Conservation (phyloP, 179 eudicot species). For the Patellifolia procumbens region DNA sequence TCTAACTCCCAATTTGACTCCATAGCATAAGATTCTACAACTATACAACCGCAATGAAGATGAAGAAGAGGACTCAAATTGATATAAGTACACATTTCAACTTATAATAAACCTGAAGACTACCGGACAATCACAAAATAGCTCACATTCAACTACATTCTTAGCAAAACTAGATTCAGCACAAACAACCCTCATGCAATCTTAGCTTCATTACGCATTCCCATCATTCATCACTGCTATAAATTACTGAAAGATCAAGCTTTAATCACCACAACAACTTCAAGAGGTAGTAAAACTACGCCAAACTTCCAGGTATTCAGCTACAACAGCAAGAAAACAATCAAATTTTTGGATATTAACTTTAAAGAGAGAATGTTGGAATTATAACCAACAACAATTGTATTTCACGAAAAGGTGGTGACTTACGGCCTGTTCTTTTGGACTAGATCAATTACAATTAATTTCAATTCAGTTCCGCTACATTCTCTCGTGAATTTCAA, state of each 20-base stretch:
- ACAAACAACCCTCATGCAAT: neutral
- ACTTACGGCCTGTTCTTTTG: too few species aligned
- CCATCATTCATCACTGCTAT: neutral
- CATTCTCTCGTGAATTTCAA: too few species aligned
- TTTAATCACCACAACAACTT: neutral
- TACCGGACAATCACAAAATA: neutral
- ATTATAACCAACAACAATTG: neutral
- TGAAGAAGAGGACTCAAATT: too few species aligned
- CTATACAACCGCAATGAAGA: too few species aligned
- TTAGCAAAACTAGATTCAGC: conserved; percentile 1
- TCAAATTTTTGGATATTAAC: neutral
- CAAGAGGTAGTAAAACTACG: neutral
- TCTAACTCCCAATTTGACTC: too few species aligned
- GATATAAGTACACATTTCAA: too few species aligned
- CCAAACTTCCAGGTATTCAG: neutral
- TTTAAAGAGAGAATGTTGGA: neutral
- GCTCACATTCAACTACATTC: neutral
- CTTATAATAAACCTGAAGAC: too few species aligned
- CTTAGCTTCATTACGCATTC: neutral
- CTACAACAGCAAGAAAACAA: neutral
- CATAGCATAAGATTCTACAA: too few species aligned
- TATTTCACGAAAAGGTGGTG: too few species aligned
- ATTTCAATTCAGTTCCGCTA: too few species aligned
- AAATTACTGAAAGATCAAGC: neutral
- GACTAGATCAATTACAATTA: too few species aligned